Evolutionary conservation across 2,329 filamentous ascomycete species (phyloP).

Genomic region (Lithohypha guttulata): DNA sequence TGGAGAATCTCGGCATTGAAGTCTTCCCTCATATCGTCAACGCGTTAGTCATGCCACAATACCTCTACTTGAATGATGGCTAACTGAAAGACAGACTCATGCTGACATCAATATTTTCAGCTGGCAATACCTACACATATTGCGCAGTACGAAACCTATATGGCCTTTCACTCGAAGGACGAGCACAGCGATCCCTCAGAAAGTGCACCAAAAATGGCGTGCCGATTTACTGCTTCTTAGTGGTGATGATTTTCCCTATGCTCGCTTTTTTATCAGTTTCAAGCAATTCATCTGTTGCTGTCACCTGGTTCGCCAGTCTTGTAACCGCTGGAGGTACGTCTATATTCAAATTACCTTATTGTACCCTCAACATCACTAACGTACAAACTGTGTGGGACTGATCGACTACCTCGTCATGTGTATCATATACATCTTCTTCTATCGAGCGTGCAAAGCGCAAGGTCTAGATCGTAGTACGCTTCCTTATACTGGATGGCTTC

Average conservation of each 20-base stretch:
- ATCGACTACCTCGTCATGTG: slow-evolving; percentile 54
- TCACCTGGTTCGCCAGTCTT: slow-evolving; percentile 46
- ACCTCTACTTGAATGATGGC: slow-evolving; percentile 42
- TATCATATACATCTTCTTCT: slow-evolving; percentile 49
- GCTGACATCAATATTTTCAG: slow-evolving; percentile 45
- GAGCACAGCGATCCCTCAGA: slow-evolving; percentile 44
- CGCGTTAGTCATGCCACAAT: slow-evolving; percentile 36
- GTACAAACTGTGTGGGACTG: slow-evolving; percentile 30
- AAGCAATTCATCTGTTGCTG: slow-evolving; percentile 38
- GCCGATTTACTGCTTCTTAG: slow-evolving; percentile 46
- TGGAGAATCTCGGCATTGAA: slow-evolving; percentile 43
- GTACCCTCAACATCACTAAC: no score
- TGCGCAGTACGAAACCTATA: slow-evolving; percentile 47
- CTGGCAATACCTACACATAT: slow-evolving; percentile 46
- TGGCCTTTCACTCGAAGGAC: slow-evolving; percentile 56
- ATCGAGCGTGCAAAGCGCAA: slow-evolving; percentile 43
- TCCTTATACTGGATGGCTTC: slow-evolving; percentile 53
- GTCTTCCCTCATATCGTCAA: slow-evolving; percentile 49
- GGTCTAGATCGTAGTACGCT: slow-evolving; percentile 41
- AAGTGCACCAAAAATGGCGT: slow-evolving; percentile 52
- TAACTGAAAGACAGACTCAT: slow-evolving; percentile 29
- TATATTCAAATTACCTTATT: slow-evolving; percentile 21
- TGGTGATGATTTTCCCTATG: slow-evolving; percentile 45
- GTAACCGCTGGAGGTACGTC: slow-evolving; percentile 24
- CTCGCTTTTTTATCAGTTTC: slow-evolving; percentile 44